Evolutionary conservation across 495 filamentous ascomycete genomes (phyloP).

Genomic region (Hypoxylon lienhwacheense): DNA sequence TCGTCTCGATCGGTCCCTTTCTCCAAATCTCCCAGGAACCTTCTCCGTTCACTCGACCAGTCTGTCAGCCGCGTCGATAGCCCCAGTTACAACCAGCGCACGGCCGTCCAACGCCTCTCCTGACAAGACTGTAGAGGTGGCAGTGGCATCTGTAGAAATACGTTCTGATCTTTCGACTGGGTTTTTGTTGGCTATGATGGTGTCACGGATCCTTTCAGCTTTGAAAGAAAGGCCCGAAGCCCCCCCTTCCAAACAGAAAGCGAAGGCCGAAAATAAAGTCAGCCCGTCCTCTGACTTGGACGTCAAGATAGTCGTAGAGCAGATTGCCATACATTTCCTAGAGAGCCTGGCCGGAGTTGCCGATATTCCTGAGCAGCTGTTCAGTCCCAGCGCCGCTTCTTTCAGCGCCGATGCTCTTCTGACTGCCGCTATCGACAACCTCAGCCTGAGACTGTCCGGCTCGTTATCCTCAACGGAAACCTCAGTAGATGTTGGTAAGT

Average conservation of each 20-base stretch:
- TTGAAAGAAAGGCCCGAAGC: conserved; percentile 38
- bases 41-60: conserved; percentile 50
- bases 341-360: conserved; percentile 60
- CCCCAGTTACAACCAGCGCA: conserved; percentile 8
- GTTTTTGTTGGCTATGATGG: conserved; percentile 64
- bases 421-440: conserved; percentile 49
- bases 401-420: conserved; percentile 54
- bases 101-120: conserved; percentile 2
- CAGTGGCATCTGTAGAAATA: conserved; percentile 57
- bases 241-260: conserved; percentile 25
- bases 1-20: conserved; percentile 39
- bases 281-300: conserved; percentile 37
- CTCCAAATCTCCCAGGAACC: conserved; percentile 57
- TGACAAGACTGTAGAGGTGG: conserved; percentile 54
- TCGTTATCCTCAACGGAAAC: conserved; percentile 42
- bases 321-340: conserved; percentile 64
- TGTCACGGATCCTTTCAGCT: conserved; percentile 55
- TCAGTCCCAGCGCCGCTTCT: conserved; percentile 34
- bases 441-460: conserved; percentile 45
- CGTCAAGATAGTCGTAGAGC: conserved; percentile 56
- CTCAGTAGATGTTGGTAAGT: conserved; percentile 60
- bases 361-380: conserved; percentile 43
- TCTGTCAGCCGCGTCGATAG: conserved; percentile 41
- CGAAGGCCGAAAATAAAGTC: conserved; percentile 27
- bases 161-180: conserved; percentile 71